These are phyloP conservation scores for Naganishia friedmannii DNA, from an alignment of 768 basidiomycete genomes.

Conservation along the genomic window DNA sequence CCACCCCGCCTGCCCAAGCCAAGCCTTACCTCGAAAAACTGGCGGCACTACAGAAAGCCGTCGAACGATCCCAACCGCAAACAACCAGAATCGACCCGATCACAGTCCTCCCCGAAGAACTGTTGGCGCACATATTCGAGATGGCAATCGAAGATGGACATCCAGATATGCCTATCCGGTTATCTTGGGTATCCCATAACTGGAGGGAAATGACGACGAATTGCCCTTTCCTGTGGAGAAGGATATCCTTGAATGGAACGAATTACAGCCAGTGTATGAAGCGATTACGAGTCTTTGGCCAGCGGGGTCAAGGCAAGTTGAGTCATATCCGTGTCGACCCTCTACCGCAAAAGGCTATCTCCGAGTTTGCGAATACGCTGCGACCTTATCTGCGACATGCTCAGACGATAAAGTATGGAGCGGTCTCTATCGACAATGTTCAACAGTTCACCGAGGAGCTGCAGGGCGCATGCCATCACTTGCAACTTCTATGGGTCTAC, in stretches of 20 bases:
- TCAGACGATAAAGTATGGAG: not conserved
- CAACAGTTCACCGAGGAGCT: not conserved
- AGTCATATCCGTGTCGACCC: constrained; percentile 1
- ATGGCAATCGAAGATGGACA: constrained; percentile 13
- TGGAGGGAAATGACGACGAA: constrained; percentile 21
- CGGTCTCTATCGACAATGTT: not conserved
- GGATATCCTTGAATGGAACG: not conserved
- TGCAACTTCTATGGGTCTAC: not conserved
- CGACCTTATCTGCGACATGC: constrained; percentile 2
- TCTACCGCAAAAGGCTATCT: not conserved
- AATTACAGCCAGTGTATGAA: constrained; percentile 7
- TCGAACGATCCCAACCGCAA: not conserved
- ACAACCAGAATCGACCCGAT: not conserved
- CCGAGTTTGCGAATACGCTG: not conserved
- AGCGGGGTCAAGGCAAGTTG: constrained; percentile 7
- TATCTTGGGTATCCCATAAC: constrained; percentile 15
- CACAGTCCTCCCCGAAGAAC: constrained; percentile 13
- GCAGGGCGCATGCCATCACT: not conserved
- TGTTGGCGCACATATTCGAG: constrained; percentile 16
- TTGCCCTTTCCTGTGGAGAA: constrained; percentile 17
- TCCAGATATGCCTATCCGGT: constrained; percentile 6
- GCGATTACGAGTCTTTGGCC: constrained; percentile 8
- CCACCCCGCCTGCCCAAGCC: not conserved
- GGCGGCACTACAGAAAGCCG: not conserved
- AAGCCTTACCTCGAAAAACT: constrained; percentile 1